These are phyloP conservation scores for Castanea crenata DNA, from an alignment of 306 rosid species.

Conservation along the genomic window DNA sequence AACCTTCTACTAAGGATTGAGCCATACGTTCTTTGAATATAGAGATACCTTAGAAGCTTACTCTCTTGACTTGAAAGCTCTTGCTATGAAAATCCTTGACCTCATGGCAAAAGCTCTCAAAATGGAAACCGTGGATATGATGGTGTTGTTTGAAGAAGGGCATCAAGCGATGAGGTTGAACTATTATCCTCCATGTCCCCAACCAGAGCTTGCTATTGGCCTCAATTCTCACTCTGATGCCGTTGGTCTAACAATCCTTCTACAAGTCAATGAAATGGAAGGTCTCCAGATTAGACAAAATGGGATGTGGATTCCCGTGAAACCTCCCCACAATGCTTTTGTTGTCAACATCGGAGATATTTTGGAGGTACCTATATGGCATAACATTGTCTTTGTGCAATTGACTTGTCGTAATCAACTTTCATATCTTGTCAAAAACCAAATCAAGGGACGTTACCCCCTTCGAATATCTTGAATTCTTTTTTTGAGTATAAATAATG, in stretches of 20 bases:
- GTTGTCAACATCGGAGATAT: slow-evolving; percentile 38
- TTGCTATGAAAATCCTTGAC: slow-evolving; percentile 15
- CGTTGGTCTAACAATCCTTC: slow-evolving; percentile 31
- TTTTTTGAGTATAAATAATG: too few relatives aligned
- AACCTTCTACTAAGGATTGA: background rate
- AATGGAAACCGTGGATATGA: slow-evolving; percentile 23
- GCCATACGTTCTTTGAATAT: background rate
- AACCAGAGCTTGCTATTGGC: slow-evolving; percentile 37
- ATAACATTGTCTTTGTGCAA: too few relatives aligned
- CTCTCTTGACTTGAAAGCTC: slow-evolving; percentile 4
- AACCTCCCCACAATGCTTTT: slow-evolving; percentile 28
- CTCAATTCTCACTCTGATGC: slow-evolving; percentile 34
- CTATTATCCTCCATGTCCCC: slow-evolving; percentile 42
- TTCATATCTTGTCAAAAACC: too few relatives aligned
- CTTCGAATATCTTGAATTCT: too few relatives aligned
- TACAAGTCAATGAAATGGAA: slow-evolving; percentile 31
- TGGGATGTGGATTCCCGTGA: slow-evolving; percentile 31
- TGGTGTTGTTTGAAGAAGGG: slow-evolving; percentile 26
- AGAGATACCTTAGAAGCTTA: slow-evolving; percentile 31
- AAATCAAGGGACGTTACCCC: too few relatives aligned
- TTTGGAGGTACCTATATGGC: slow-evolving; percentile 26
- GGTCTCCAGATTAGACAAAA: slow-evolving; percentile 36
- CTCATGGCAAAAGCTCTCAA: slow-evolving; percentile 19
- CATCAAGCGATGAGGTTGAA: slow-evolving; percentile 28
- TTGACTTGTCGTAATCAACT: too few relatives aligned